Evolutionary conservation across 768 basidiomycete species (phyloP), one percentile per base, ranked within the genome.

Genomic region (Calocera viscosa): DNA sequence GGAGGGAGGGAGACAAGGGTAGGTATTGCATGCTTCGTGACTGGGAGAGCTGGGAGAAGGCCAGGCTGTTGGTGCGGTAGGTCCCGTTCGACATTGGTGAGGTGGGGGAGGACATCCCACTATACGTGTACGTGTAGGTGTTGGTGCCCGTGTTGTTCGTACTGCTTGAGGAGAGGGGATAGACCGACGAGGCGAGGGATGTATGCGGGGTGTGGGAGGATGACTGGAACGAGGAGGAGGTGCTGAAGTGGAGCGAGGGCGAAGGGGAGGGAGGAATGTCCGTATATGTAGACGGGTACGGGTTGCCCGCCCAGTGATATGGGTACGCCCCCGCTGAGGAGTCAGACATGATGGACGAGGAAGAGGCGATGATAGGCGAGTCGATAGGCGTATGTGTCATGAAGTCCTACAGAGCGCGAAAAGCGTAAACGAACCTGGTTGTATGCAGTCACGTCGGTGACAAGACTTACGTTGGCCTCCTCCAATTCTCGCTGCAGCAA

Each of bases 301-400:
- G 53, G 53, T 60, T 60, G 53, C 53, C 53, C 22, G 53, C 53
- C 53, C 53, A 60, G 30, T 60, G 53, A 32, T 60, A 60, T 10
- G 53, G 53, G 26, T 60, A 60, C 16, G 53, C 53, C 26, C 14
- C 26, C 16, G 53, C 53, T 5, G 53, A 60, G 53, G 53, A 60
- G 53, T 60, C 53, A 60, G 53, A 60, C 53, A 60, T 60, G 30
- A 28, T 16, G 24, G 53, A 60, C 30, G 53, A 60, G 10, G 53
- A 60, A 12, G 53, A 60, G 16, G 26, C 53, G 30, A 60, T 60
- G 53, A 60, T 30, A 5, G 53, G 53, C 2, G 53, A 60, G 53
- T 60, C 53, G 53, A 60, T 60, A 26, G 53, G 30, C 53, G 53
- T 32, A 32, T 60, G 53, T 60, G 53, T 60, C 53, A 60, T 60